These are phyloP conservation scores for Debaryomyces psychrophilus DNA, from an alignment of 1,139 yeast species.

Conservation along the genomic window DNA sequence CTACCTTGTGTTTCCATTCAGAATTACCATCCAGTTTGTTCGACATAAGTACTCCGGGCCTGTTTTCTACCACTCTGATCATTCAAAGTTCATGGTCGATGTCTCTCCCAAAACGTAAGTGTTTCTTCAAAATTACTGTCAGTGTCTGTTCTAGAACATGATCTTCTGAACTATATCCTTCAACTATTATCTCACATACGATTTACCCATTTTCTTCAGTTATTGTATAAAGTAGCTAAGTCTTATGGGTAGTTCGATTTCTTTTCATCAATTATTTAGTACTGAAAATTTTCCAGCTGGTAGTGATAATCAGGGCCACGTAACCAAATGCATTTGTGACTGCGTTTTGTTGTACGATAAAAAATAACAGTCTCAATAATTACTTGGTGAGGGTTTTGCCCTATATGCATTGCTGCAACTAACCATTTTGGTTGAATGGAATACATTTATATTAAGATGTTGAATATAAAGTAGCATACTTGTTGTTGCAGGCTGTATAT, in stretches of 20 bases:
- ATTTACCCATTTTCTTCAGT: constrained; percentile 66
- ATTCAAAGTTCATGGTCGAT: neutral
- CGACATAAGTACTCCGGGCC: neutral
- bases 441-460: too few species aligned
- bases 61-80: neutral
- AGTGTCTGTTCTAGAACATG: neutral
- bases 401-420: neutral
- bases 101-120: neutral
- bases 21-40: neutral
- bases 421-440: neutral
- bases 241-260: neutral
- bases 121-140: neutral
- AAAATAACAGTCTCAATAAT: neutral
- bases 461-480: too few species aligned
- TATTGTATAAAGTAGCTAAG: constrained; percentile 9
- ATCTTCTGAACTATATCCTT: neutral
- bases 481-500: neutral
- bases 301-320: constrained; percentile 1
- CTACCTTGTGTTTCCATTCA: neutral
- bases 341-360: neutral
- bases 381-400: neutral
- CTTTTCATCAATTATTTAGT: constrained; percentile 6
- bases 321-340: constrained; percentile 6
- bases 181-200: constrained; percentile 50
- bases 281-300: constrained; percentile 12